Percentiles rank a stretch among this genome's conserved stretches.
These are phyloP conservation scores for Catharanthus roseus DNA, from an alignment of 257 asterid species.

Conservation along the genomic window DNA sequence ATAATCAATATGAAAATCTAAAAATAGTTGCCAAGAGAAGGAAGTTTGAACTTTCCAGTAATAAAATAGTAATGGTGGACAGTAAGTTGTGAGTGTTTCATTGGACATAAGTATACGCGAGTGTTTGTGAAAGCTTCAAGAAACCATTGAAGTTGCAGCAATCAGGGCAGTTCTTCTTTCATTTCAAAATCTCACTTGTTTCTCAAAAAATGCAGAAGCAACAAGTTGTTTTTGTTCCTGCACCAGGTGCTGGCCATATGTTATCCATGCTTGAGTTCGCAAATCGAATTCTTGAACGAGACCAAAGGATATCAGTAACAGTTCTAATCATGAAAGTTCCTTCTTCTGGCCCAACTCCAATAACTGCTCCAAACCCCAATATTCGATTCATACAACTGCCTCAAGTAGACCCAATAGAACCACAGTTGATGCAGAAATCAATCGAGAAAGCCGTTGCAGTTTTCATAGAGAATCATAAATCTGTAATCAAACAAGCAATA, in stretches of 20 bases:
- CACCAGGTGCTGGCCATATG: background rate
- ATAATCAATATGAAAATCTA: no score
- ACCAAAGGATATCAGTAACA: background rate
- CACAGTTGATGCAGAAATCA: no score
- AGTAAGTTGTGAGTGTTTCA: no score
- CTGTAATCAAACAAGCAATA: constrained; percentile 15
- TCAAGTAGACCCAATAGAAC: background rate
- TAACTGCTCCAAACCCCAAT: background rate
- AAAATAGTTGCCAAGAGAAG: no score
- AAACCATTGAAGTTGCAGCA: no score
- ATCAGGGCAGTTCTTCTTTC: no score
- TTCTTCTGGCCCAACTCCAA: background rate
- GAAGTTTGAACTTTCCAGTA: no score
- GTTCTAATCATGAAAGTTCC: background rate
- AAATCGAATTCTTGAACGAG: background rate
- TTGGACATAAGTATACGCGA: no score
- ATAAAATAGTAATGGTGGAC: no score
- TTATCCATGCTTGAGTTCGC: background rate
- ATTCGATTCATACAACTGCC: background rate
- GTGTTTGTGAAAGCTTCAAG: no score
- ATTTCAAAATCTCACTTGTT: no score
- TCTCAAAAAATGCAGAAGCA: background rate
- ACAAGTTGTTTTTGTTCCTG: background rate
- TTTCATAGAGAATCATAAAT: constrained; percentile 23
- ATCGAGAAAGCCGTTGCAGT: background rate